Percentiles rank a stretch among this genome's conserved stretches.
These are phyloP conservation scores for Vigna trinervia DNA, from an alignment of 306 rosid species.

Conservation along the genomic window DNA sequence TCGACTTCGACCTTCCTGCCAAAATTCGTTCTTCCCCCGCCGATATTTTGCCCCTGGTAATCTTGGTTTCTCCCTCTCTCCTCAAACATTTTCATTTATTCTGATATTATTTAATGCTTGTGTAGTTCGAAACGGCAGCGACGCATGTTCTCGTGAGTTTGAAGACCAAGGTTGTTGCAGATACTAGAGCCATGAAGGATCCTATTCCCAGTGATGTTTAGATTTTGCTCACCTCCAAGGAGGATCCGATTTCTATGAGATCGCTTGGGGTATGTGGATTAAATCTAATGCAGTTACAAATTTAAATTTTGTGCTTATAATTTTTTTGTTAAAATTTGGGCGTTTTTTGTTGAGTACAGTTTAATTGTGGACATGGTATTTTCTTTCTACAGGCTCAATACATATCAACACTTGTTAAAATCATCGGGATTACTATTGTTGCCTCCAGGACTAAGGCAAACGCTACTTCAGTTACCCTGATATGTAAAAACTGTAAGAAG, in stretches of 20 bases:
- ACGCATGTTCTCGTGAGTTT: slow-evolving; percentile 83
- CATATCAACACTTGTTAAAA: slow-evolving; percentile 84
- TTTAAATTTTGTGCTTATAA: slow-evolving; percentile 1
- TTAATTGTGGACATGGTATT: background rate
- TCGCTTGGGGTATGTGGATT: slow-evolving; percentile 74
- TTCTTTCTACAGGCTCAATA: slow-evolving; percentile 68
- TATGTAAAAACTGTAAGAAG: slow-evolving; percentile 90
- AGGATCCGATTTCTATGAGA: slow-evolving; percentile 80
- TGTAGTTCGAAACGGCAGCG: slow-evolving; percentile 91
- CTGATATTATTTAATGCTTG: background rate
- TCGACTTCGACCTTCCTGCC: slow-evolving; percentile 75
- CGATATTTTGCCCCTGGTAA: slow-evolving; percentile 80
- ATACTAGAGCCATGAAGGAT: slow-evolving; percentile 87
- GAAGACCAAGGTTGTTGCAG: slow-evolving; percentile 83
- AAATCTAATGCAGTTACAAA: background rate
- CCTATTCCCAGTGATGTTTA: slow-evolving; percentile 82
- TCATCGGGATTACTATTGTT: slow-evolving; percentile 90
- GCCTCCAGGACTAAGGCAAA: slow-evolving; percentile 97
- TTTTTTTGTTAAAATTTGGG: background rate
- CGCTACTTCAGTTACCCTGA: slow-evolving; percentile 87
- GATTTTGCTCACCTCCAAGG: slow-evolving; percentile 87
- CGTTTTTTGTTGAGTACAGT: background rate
- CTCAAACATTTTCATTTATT: background rate
- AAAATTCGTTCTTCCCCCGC: slow-evolving; percentile 79
- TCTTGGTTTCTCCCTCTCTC: background rate